Evolutionary conservation across 2,329 filamentous ascomycete species (phyloP).

Genomic region (Pyrenochaeta sp.): DNA sequence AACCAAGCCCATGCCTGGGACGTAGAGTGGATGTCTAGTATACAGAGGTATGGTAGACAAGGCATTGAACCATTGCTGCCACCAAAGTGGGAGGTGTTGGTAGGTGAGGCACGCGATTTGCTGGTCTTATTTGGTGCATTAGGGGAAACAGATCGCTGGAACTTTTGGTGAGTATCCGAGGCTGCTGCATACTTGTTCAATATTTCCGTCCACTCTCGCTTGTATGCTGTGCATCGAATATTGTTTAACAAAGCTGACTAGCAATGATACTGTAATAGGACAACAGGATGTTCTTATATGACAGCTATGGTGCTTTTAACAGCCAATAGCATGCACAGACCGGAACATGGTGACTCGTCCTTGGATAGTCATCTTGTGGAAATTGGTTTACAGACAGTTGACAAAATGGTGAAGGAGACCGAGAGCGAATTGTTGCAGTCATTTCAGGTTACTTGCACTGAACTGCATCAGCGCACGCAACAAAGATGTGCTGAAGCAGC

Average conservation of each 20-base stretch:
- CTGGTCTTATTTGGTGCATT: constrained; percentile 23
- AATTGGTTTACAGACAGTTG: constrained; percentile 19
- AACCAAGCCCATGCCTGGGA: constrained; percentile 28
- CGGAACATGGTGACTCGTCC: constrained; percentile 20
- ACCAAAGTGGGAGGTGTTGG: constrained; percentile 27
- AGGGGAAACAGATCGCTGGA: constrained; percentile 18
- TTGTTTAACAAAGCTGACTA: constrained; percentile 12
- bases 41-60: constrained; percentile 19
- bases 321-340: constrained; percentile 29
- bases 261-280: constrained; percentile 21
- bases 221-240: constrained; percentile 6
- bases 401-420: constrained; percentile 19
- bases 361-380: constrained; percentile 26
- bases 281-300: constrained; percentile 30
- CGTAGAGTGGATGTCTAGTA: constrained; percentile 18
- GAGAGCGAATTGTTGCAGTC: constrained; percentile 15
- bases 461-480: constrained; percentile 17
- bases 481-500: constrained; percentile 20
- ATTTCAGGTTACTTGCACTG: constrained; percentile 20
- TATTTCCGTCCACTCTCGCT: constrained; percentile 5
- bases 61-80: constrained; percentile 23
- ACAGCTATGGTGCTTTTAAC: constrained; percentile 31
- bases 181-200: background rate
- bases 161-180: constrained; percentile 28
- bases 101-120: constrained; percentile 28